phyloP scores from a whole-genome alignment of 768 basidiomycete species.

The Clitopilus hobsonii region DNA sequence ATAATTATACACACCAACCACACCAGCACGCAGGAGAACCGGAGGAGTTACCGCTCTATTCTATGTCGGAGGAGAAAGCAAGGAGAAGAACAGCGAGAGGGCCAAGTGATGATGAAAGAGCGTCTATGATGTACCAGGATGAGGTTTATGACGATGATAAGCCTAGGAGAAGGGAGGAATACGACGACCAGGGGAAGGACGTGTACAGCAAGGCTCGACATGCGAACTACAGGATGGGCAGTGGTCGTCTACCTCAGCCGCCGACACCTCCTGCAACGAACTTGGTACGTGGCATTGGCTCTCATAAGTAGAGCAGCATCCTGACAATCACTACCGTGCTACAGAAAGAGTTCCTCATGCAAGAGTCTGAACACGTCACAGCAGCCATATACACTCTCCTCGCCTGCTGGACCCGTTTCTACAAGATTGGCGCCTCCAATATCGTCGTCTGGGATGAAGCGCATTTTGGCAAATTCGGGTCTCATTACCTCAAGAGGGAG shows the following conservation, averaged over 20 bases:
- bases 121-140: not conserved
- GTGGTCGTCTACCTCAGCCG: slow-evolving; percentile 57
- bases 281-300: slow-evolving; percentile 35
- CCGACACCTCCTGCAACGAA: slow-evolving; percentile 65
- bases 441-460: slow-evolving; percentile 98
- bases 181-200: slow-evolving; percentile 49
- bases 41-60: slow-evolving; percentile 46
- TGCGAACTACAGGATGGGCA: slow-evolving; percentile 36
- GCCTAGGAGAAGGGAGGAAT: slow-evolving; percentile 16
- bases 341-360: slow-evolving; percentile 71
- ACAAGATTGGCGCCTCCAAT: slow-evolving; percentile 83
- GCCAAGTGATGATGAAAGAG: not conserved
- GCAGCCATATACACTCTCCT: slow-evolving; percentile 88
- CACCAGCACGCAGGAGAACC: slow-evolving; percentile 25
- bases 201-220: slow-evolving; percentile 45
- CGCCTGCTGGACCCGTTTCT: slow-evolving; percentile 92
- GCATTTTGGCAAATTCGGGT: slow-evolving; percentile 99
- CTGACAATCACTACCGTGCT: slow-evolving; percentile 9
- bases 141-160: slow-evolving; percentile 14
- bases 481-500: slow-evolving; percentile 96
- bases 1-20: slow-evolving; percentile 26
- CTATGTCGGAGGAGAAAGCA: slow-evolving; percentile 66
- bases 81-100: slow-evolving; percentile 36
- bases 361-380: slow-evolving; percentile 75
- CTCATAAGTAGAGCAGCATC: slow-evolving; percentile 4